Percentiles rank a stretch among this genome's conserved stretches.
phyloP scores from a whole-genome alignment of 1,284 basidiomycete species.

The Xerocomus cyaneibrunnescens region DNA sequence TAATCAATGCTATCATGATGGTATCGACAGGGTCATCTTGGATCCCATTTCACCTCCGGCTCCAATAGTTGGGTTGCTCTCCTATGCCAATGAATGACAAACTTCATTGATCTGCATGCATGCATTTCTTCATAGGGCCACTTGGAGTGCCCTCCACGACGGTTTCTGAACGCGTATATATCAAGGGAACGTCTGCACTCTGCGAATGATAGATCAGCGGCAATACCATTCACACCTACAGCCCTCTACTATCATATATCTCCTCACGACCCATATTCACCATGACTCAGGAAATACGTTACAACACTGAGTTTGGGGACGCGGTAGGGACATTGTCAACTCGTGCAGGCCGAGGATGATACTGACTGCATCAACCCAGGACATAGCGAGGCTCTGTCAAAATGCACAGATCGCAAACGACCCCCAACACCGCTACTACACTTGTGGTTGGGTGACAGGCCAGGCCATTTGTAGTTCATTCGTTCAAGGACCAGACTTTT shows the following conservation, averaged over 20 bases:
- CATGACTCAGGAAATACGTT: slow-evolving; percentile 6
- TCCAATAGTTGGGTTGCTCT: slow-evolving; percentile 12
- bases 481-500: slow-evolving; percentile 13
- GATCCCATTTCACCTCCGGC: slow-evolving; percentile 10
- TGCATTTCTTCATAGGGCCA: slow-evolving; percentile 16
- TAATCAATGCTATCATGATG: slow-evolving; percentile 4
- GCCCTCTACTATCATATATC: neutral
- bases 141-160: slow-evolving; percentile 27
- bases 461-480: neutral
- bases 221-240: slow-evolving; percentile 3
- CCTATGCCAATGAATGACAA: slow-evolving; percentile 16
- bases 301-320: slow-evolving; percentile 18
- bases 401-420: neutral
- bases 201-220: slow-evolving; percentile 8
- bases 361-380: slow-evolving; percentile 15
- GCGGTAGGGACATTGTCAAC: slow-evolving; percentile 9
- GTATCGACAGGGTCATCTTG: slow-evolving; percentile 10
- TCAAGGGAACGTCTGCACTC: neutral
- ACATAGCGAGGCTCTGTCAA: neutral
- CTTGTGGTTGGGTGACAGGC: slow-evolving; percentile 18
- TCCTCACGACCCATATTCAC: neutral
- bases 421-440: slow-evolving; percentile 10
- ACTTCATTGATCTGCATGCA: slow-evolving; percentile 17
- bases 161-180: slow-evolving; percentile 24
- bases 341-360: neutral